phyloP scores from a whole-genome alignment of 1,284 basidiomycete genomes.

The Prillingera fragicola region DNA sequence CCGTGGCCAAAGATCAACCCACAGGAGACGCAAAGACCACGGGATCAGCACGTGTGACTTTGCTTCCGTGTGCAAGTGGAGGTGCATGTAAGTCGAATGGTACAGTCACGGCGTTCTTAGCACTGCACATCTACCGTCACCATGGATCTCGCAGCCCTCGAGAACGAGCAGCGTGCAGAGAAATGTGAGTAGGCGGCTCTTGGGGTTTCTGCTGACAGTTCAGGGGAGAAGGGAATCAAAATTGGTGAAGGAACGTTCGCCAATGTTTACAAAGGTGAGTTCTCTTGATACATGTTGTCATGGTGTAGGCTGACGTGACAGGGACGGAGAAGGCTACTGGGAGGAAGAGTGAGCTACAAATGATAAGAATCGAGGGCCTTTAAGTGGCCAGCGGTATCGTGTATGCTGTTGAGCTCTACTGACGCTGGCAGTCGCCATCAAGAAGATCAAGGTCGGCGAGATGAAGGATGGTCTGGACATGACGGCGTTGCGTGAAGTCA shows the following conservation, averaged over 20 bases:
- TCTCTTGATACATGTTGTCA: not conserved
- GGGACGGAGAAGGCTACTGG: conserved; percentile 37
- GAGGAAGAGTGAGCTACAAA: conserved; percentile 29
- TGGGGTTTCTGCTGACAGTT: conserved; percentile 3
- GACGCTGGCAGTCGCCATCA: conserved; percentile 76
- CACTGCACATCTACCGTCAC: no score
- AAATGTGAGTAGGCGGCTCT: conserved; percentile 26
- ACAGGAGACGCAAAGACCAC: no score
- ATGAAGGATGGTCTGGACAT: conserved; percentile 98
- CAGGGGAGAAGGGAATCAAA: conserved; percentile 67
- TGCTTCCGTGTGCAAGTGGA: no score
- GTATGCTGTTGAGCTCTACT: not conserved
- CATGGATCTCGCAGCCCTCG: conserved; percentile 43
- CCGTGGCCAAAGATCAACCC: no score
- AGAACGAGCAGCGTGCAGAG: conserved; percentile 35
- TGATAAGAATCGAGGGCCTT: no score
- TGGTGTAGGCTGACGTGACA: conserved; percentile 11
- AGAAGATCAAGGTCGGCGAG: conserved; percentile 95
- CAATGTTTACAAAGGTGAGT: conserved; percentile 83
- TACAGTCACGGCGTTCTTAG: no score
- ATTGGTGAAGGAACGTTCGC: conserved; percentile 97
- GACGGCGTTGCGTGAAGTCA: conserved; percentile 97
- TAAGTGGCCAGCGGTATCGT: no score
- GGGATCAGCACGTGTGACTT: no score
- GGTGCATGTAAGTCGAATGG: no score